Conservation (phyloP, 2,329 filamentous ascomycete genomes). For the Microcera coccophila region DNA sequence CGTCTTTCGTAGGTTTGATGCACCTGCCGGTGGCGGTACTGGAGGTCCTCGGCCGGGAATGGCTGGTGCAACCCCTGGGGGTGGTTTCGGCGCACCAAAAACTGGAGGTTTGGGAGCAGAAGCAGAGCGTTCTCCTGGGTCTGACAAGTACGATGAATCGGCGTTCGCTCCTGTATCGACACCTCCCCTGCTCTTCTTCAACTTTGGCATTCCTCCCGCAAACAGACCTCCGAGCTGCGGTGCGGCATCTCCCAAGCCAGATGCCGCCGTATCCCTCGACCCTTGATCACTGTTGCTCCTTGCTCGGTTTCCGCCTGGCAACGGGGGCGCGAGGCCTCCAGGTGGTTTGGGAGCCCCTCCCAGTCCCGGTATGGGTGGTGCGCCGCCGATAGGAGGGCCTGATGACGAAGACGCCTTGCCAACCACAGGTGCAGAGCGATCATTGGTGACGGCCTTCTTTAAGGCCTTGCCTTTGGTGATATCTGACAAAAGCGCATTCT, state of each 20-base stretch:
- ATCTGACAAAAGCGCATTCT: slow-evolving; percentile 85
- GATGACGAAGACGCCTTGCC: slow-evolving; percentile 35
- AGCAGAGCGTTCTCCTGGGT: slow-evolving; percentile 53
- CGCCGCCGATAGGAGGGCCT: slow-evolving; percentile 64
- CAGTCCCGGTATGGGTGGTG: slow-evolving; percentile 73
- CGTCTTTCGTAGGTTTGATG: slow-evolving; percentile 54
- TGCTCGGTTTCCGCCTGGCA: slow-evolving; percentile 64
- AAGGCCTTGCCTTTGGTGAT: slow-evolving; percentile 77
- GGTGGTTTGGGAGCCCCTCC: slow-evolving; percentile 46
- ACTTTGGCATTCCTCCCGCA: slow-evolving; percentile 89
- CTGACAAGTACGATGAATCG: slow-evolving; percentile 73
- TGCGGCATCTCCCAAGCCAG: slow-evolving; percentile 54
- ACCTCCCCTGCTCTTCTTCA: slow-evolving; percentile 81
- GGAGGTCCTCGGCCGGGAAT: slow-evolving; percentile 20
- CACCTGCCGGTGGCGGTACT: slow-evolving; percentile 43
- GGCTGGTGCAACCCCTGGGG: slow-evolving; percentile 30
- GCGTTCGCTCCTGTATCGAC: slow-evolving; percentile 60
- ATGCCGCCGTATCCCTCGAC: slow-evolving; percentile 40
- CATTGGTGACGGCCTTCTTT: slow-evolving; percentile 86
- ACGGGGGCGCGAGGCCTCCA: slow-evolving; percentile 66
- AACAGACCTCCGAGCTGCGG: slow-evolving; percentile 87
- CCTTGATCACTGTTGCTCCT: slow-evolving; percentile 81
- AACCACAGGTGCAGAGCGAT: slow-evolving; percentile 78
- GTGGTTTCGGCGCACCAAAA: slow-evolving; percentile 51
- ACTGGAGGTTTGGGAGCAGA: slow-evolving; percentile 48